phyloP scores from a whole-genome alignment of 177 flowering plant genomes.

The Vitis hybrid region DNA sequence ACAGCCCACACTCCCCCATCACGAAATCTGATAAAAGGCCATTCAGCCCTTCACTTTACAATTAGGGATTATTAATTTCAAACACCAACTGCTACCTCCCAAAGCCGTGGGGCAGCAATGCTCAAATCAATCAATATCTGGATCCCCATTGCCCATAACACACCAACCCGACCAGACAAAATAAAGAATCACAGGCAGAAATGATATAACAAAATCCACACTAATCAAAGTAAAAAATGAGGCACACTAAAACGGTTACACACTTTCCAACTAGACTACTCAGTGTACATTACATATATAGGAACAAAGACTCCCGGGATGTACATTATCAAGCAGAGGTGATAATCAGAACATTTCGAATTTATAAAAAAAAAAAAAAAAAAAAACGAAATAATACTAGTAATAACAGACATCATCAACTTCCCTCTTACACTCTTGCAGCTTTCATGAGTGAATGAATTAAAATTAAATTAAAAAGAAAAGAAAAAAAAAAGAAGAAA shows the following conservation, averaged over 20 bases:
- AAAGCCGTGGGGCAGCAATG: too few species aligned
- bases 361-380: constrained; percentile 1
- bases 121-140: background rate
- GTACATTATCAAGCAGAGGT: constrained; percentile 24
- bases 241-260: constrained; percentile 1
- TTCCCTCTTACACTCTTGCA: constrained; percentile 5
- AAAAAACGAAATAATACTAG: background rate
- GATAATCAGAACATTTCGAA: background rate
- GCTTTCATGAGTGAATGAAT: constrained; percentile 11
- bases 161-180: background rate
- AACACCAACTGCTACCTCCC: too few species aligned
- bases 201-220: background rate
- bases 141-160: constrained; percentile 1
- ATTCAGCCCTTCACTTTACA: background rate
- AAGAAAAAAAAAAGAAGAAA: constrained; percentile 18
- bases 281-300: constrained; percentile 8
- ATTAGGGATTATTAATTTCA: background rate
- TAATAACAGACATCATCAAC: constrained; percentile 1
- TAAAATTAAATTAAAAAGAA: constrained; percentile 4
- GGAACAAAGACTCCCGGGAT: constrained; percentile 8
- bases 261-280: background rate
- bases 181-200: background rate
- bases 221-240: background rate
- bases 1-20: constrained; percentile 1
- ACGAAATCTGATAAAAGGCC: constrained; percentile 15